Conservation (phyloP, 2,329 filamentous ascomycete species). For the Calonectria henricotiae region DNA sequence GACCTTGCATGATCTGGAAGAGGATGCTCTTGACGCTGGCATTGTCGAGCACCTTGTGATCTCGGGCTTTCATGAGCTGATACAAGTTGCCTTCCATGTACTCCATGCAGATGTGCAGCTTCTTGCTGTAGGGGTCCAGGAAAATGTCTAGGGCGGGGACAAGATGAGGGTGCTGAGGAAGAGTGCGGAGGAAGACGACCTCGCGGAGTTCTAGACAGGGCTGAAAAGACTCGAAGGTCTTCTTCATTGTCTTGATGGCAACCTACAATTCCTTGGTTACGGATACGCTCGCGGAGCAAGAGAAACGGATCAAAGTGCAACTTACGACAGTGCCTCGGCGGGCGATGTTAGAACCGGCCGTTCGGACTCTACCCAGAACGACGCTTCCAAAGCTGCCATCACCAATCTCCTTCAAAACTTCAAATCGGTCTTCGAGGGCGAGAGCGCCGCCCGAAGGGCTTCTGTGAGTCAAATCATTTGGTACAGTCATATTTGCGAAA, state of each 20-base stretch:
- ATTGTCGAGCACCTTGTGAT: conserved; percentile 94
- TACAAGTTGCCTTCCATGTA: conserved; percentile 99
- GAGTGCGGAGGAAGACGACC: conserved; percentile 93
- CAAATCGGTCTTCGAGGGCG: conserved; percentile 93
- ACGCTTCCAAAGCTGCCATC: conserved; percentile 99
- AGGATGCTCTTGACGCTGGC: conserved; percentile 97
- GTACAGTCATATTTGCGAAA: conserved; percentile 78
- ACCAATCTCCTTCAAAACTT: conserved; percentile 97
- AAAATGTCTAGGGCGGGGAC: conserved; percentile 99
- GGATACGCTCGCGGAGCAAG: conserved; percentile 36
- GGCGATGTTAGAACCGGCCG: conserved; percentile 89
- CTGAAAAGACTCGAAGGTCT: conserved; percentile 93
- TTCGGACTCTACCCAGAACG: conserved; percentile 90
- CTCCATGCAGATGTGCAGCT: conserved; percentile 98
- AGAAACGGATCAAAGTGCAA: conserved; percentile 45
- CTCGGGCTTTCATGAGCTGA: conserved; percentile 97
- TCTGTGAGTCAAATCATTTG: conserved; percentile 81
- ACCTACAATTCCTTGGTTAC: conserved; percentile 72
- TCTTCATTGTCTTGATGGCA: conserved; percentile 99
- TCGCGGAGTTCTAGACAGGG: conserved; percentile 95
- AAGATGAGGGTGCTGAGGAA: conserved; percentile 90
- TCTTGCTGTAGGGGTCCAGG: conserved; percentile 94
- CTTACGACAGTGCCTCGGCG: conserved; percentile 93
- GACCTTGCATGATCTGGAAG: conserved; percentile 95
- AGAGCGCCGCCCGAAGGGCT: conserved; percentile 74